Evolutionary conservation across 768 basidiomycete genomes (phyloP).

Genomic region (Suillus bovinus): DNA sequence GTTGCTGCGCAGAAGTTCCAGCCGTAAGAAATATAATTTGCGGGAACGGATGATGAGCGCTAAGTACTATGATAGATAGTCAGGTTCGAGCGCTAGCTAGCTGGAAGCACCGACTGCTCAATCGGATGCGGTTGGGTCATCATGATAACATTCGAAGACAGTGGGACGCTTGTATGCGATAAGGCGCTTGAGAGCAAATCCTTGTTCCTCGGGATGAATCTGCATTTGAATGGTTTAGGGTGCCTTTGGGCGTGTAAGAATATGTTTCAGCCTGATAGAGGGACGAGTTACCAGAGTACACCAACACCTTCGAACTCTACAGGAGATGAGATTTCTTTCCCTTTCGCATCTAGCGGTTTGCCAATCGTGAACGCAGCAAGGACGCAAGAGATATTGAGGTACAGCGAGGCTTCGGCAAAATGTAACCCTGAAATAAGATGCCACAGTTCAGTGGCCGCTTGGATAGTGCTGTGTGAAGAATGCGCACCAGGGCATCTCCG

Average conservation of each 20-base stretch:
- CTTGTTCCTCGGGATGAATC: neutral
- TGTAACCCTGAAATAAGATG: conserved; percentile 11
- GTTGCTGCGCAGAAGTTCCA: no score
- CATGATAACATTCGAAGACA: no score
- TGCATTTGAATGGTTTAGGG: conserved; percentile 2
- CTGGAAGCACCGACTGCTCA: no score
- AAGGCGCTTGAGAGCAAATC: no score
- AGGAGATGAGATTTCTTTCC: neutral
- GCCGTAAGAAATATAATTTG: no score
- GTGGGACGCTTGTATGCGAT: no score
- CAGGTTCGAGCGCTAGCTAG: no score
- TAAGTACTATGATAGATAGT: no score
- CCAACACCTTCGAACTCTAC: neutral
- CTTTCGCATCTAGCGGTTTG: conserved; percentile 31
- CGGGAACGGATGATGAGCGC: no score
- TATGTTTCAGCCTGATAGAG: neutral
- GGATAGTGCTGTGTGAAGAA: neutral
- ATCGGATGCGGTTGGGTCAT: no score
- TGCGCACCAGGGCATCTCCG: conserved; percentile 19
- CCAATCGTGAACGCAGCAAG: conserved; percentile 39
- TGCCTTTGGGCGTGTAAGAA: neutral
- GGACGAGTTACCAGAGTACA: neutral
- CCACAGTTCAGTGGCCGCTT: neutral
- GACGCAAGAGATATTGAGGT: conserved; percentile 37
- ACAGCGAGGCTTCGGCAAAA: conserved; percentile 36